phyloP scores from a whole-genome alignment of 106 monocot genomes.

The Acorus gramineus region DNA sequence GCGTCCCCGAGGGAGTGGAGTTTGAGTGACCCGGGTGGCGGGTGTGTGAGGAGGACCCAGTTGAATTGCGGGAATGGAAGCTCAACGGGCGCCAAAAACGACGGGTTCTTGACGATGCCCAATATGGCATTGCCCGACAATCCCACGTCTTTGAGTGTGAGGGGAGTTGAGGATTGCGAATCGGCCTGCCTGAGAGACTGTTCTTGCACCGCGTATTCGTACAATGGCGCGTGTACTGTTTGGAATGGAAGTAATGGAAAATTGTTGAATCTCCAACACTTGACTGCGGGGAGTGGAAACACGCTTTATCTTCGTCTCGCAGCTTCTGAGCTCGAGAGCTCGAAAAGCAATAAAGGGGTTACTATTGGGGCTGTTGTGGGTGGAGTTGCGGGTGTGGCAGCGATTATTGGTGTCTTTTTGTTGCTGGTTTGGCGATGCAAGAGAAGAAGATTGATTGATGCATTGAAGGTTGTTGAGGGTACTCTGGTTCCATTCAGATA shows the following conservation, averaged over 20 bases:
- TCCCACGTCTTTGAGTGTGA: background rate
- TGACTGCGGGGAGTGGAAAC: background rate
- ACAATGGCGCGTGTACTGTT: background rate
- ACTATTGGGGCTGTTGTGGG: background rate
- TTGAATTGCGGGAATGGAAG: background rate
- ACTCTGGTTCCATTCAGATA: constrained; percentile 16
- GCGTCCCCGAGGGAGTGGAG: background rate
- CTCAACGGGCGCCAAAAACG: background rate
- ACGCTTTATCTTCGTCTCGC: constrained; percentile 1
- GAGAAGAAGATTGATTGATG: background rate
- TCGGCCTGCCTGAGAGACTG: background rate
- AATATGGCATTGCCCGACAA: background rate
- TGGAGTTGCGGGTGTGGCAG: background rate
- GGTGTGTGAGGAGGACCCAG: constrained; percentile 4
- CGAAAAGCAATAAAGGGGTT: background rate
- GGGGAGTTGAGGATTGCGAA: background rate
- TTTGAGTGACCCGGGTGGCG: background rate
- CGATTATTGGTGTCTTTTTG: background rate
- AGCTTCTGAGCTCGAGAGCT: background rate
- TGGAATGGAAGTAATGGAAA: background rate
- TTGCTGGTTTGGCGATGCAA: constrained; percentile 2
- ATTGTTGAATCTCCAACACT: background rate
- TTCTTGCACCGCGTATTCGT: background rate
- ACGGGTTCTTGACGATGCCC: background rate
- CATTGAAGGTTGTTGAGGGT: constrained; percentile 2